Evolutionary conservation across 805 yeast species (phyloP), one percentile per base, ranked within the genome.

Genomic region (Wickerhamiella nectarea): DNA sequence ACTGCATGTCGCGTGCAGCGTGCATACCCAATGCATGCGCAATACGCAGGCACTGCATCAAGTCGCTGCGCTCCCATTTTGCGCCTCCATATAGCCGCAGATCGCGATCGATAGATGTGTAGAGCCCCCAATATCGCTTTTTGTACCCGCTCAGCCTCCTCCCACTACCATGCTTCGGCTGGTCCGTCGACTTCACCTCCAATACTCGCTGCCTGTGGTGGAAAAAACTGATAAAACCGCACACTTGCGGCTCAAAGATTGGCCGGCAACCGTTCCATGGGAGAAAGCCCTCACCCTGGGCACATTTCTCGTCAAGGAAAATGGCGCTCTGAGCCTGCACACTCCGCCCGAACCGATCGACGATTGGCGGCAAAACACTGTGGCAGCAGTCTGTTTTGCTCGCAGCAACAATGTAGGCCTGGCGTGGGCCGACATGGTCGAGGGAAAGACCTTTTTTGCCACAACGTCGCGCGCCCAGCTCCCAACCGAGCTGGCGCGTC

Each of bases 341-440:
- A 11, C 31, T 12, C 31, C 31, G 5, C 14, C 12, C 11, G 15
- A 7, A 4, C 6, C n/a, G 3, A 8, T 28, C 31, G 31, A 28
- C 31, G 31, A 28, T 15, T 28, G 31, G 31, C 31, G 31, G 2
- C 31, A 28, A 28, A 28, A 28, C n/a, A 28, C 31, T 7, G 15
- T 28, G 2, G 12, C n/a, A n/a, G 31, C 31, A 3, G 31, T 28
- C 14, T 28, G 31, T 12, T 12, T 28, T 14, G 12, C 31, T n/a
- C 31, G 31, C n/a, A 28, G 15, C 14, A 28, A 28, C n/a, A 28
- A 28, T 15, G 67, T 86, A 3, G 95, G 95, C 0, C 54, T 91
- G 0, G 71, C 86, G 19, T 91, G 97, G 97, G 72, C 80, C 35
- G 98, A 91, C 61, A 65, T 87, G 0, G 79, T 91, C 0, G 75